Evolutionary conservation across 441 rosid genomes (phyloP).

Genomic region (Populus hybrid): DNA sequence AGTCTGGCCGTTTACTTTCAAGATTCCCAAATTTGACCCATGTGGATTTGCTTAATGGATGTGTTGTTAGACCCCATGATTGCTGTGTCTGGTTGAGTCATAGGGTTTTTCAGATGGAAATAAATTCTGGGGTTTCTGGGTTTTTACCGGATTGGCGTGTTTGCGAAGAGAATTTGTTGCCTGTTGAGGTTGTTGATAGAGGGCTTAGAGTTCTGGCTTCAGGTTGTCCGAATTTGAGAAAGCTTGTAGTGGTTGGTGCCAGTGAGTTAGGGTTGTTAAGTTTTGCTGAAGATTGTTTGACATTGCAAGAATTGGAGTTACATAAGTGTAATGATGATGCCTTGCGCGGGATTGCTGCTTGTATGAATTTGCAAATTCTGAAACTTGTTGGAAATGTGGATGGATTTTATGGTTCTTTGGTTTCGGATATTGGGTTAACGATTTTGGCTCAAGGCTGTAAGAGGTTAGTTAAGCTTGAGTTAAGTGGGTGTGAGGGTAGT

Average conservation of each 20-base stretch:
- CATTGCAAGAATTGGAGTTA: constrained; percentile 73
- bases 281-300: constrained; percentile 54
- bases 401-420: constrained; percentile 47
- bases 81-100: constrained; percentile 44
- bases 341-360: constrained; percentile 57
- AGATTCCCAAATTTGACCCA: constrained; percentile 70
- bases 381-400: constrained; percentile 56
- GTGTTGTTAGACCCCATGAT: constrained; percentile 34
- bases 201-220: constrained; percentile 49
- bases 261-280: constrained; percentile 55
- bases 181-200: constrained; percentile 37
- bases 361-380: constrained; percentile 65
- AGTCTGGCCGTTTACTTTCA: constrained; percentile 52
- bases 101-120: constrained; percentile 38
- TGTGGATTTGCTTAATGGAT: constrained; percentile 49
- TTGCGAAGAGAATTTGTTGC: constrained; percentile 32
- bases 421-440: constrained; percentile 80
- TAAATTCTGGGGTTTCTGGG: constrained; percentile 35
- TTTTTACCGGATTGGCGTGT: constrained; percentile 38
- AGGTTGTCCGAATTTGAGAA: constrained; percentile 62
- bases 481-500: constrained; percentile 82
- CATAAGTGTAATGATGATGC: constrained; percentile 55
- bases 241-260: constrained; percentile 53
- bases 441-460: constrained; percentile 78
- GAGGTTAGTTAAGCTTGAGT: constrained; percentile 76